A percentile compares a stretch with the other conserved stretches of the same genome.
Conservation (phyloP, 2,329 filamentous ascomycete genomes). For the Fusarium lateritium region DNA sequence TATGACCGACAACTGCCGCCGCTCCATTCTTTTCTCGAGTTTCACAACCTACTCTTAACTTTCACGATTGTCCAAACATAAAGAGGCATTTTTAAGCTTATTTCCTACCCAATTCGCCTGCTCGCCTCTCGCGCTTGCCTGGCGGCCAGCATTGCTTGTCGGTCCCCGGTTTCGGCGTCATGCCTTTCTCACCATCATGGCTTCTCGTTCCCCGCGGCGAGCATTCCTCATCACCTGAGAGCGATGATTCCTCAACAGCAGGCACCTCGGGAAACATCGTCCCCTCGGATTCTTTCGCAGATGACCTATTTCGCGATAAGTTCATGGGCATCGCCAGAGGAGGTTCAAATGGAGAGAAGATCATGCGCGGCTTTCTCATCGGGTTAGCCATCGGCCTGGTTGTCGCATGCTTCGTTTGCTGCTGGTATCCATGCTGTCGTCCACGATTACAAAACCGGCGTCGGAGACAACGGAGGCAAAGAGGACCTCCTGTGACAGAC, state of each 20-base stretch:
- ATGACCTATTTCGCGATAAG: slow-evolving; percentile 48
- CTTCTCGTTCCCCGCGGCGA: slow-evolving; percentile 39
- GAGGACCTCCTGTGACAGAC: slow-evolving; percentile 36
- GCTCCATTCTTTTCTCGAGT: slow-evolving; percentile 22
- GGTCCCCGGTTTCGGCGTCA: slow-evolving; percentile 20
- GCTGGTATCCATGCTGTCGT: slow-evolving; percentile 54
- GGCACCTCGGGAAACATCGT: slow-evolving; percentile 25
- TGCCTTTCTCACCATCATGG: slow-evolving; percentile 31
- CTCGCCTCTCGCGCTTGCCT: slow-evolving; percentile 7
- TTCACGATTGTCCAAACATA: slow-evolving; percentile 11
- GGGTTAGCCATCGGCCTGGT: slow-evolving; percentile 53
- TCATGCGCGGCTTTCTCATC: slow-evolving; percentile 54
- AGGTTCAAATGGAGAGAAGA: slow-evolving; percentile 52
- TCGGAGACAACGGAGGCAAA: slow-evolving; percentile 35
- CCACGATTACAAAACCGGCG: slow-evolving; percentile 35
- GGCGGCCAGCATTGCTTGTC: slow-evolving; percentile 9
- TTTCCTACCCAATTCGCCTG: slow-evolving; percentile 5
- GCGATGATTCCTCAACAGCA: slow-evolving; percentile 33
- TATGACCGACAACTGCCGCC: slow-evolving; percentile 23
- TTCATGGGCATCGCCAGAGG: slow-evolving; percentile 50
- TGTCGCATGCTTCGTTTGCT: slow-evolving; percentile 53
- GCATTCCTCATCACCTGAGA: slow-evolving; percentile 45
- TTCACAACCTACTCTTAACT: slow-evolving; percentile 14
- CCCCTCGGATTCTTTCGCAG: slow-evolving; percentile 38
- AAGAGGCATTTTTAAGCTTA: slow-evolving; percentile 31